phyloP scores from a whole-genome alignment of 2,329 filamentous ascomycete genomes.

The Tolypocladium pustulatum region DNA sequence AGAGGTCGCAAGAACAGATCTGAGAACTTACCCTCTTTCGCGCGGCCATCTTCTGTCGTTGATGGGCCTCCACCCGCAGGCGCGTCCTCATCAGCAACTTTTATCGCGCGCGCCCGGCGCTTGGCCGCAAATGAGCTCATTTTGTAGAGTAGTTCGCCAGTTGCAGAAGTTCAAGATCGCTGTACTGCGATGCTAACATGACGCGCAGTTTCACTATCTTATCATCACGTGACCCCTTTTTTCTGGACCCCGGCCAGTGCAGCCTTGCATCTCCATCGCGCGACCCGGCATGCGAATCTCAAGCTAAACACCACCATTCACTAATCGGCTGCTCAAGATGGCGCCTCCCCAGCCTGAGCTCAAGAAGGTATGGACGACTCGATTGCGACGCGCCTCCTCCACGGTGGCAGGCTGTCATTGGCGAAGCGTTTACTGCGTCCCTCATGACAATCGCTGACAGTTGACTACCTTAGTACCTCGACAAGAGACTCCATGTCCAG shows the following conservation, averaged over 20 bases:
- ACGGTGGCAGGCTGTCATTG: neutral
- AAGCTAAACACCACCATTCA: neutral
- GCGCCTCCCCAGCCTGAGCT: slow-evolving; percentile 97
- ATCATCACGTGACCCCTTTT: slow-evolving; percentile 36
- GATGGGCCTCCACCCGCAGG: slow-evolving; percentile 6
- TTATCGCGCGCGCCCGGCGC: slow-evolving; percentile 69
- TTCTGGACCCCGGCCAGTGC: slow-evolving; percentile 12
- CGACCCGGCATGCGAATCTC: slow-evolving; percentile 1
- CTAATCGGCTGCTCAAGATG: slow-evolving; percentile 51
- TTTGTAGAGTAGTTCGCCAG: slow-evolving; percentile 8
- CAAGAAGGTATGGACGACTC: slow-evolving; percentile 63
- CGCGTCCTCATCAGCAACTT: slow-evolving; percentile 56
- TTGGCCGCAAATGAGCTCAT: slow-evolving; percentile 49
- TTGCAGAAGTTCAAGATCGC: neutral
- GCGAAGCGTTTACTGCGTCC: neutral
- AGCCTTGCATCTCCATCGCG: slow-evolving; percentile 16
- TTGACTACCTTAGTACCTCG: slow-evolving; percentile 79
- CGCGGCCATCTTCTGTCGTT: slow-evolving; percentile 12
- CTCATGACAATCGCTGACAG: slow-evolving; percentile 11
- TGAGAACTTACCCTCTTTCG: slow-evolving; percentile 25
- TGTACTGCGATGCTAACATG: neutral
- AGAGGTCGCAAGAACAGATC: slow-evolving; percentile 11
- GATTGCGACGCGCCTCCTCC: neutral
- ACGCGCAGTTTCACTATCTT: slow-evolving; percentile 23
- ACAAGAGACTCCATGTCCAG: slow-evolving; percentile 97